These are phyloP conservation scores for Chlorencoelia australis DNA, from an alignment of 2,329 filamentous ascomycete genomes.

Conservation along the genomic window DNA sequence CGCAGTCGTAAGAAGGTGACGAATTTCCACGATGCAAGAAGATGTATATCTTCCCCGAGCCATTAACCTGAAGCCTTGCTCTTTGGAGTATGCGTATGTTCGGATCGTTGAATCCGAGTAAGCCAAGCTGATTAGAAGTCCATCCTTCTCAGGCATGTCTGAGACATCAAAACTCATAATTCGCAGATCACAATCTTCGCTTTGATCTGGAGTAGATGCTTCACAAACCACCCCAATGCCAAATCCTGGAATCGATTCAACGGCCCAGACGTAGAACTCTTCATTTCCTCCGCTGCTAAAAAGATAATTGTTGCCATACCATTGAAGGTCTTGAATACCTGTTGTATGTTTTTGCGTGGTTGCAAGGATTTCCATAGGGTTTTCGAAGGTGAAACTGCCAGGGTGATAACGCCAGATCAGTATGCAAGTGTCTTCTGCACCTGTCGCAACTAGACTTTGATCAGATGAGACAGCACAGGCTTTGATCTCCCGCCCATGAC, in stretches of 20 bases:
- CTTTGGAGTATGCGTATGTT: constrained; percentile 38
- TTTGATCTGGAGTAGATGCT: constrained; percentile 41
- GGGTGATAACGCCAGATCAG: constrained; percentile 52
- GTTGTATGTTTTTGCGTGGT: constrained; percentile 70
- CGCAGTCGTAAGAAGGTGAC: constrained; percentile 32
- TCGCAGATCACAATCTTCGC: constrained; percentile 54
- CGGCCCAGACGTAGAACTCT: constrained; percentile 79
- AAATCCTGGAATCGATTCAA: constrained; percentile 37
- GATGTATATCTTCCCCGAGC: constrained; percentile 53
- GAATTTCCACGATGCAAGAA: constrained; percentile 62
- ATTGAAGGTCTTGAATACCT: constrained; percentile 63
- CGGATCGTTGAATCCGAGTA: constrained; percentile 79
- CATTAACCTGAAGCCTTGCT: constrained; percentile 38
- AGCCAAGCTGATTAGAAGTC: constrained; percentile 56
- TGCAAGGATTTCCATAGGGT: constrained; percentile 42
- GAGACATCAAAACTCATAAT: constrained; percentile 68
- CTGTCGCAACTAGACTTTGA: constrained; percentile 48
- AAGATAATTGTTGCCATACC: constrained; percentile 56
- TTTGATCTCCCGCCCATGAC: constrained; percentile 83
- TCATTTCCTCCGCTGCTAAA: constrained; percentile 83
- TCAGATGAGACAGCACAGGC: constrained; percentile 38
- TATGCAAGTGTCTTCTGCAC: constrained; percentile 63
- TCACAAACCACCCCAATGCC: constrained; percentile 48
- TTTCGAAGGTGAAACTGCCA: constrained; percentile 25
- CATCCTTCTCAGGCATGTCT: constrained; percentile 8